Base-by-base conservation (phyloP, 2,329 filamentous ascomycete genomes). In the Teratosphaeria destructans region DNA sequence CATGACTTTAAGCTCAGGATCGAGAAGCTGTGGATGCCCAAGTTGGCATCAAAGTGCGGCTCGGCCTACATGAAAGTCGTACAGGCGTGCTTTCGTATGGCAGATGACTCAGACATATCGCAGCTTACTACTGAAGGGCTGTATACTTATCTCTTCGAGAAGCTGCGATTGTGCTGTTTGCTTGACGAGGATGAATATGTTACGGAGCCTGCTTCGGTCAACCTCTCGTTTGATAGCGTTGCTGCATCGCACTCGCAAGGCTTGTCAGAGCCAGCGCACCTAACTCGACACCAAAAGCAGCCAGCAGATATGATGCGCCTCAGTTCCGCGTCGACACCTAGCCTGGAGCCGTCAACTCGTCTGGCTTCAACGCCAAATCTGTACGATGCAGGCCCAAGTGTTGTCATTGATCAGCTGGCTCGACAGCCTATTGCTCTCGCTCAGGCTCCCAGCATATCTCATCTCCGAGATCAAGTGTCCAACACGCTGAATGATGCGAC, bases 51-150 rank as follows among this genome's bases (percentile, higher is more conserved):
- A 3, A 83, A 84, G 68, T 91, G 88, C 65, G 88, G 88, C 14
- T 87, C 84, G 7, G 78, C 88, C 0, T 93, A 90, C 72, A 86
- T 85, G 81, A 87, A 85, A 68, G 88, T 87, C 0, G 87, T 90
- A 1, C 82, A 88, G 68, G 80, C 83, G 3, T 91, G 88, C 66
- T 85, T 87, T 78, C 79, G 79, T 60, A 85, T 87, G n/a, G 84
- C 87, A 2, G 86, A 90, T 49, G 64, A 67, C 16, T 60, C 63
- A 32, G 64, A 66, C 37, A 64, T 59, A 52, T 63, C 62, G 26
- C 57, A 62, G 52, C 58, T 70, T 39, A 68, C 63, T 11, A 54
- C 62, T 10, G 68, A 70, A 27, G 67, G 64, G 7, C 62, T 67
- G 10, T 73, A 71, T 49, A 67, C 65, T 5, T 63, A 63, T 39